Conservation (phyloP, 768 basidiomycete genomes). For the Mycena vitilis region DNA sequence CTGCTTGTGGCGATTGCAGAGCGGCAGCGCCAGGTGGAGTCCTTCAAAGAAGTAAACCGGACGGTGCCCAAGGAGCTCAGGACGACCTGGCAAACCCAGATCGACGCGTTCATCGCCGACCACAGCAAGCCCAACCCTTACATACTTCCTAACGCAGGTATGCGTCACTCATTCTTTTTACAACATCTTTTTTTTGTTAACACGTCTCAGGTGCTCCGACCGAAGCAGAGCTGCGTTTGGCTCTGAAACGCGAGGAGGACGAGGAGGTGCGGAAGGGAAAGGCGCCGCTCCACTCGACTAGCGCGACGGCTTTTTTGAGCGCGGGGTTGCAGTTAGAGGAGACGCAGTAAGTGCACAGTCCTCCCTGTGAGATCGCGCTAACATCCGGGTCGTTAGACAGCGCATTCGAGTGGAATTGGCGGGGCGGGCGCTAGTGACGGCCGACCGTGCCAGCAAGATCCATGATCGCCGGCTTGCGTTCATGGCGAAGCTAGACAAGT, state of each 20-base stretch:
- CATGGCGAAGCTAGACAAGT: background rate
- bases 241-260: slow-evolving; percentile 10
- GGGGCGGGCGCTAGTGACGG: background rate
- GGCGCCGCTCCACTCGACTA: slow-evolving; percentile 7
- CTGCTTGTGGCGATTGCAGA: slow-evolving; percentile 27
- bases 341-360: slow-evolving; percentile 7
- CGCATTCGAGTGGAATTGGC: slow-evolving; percentile 1
- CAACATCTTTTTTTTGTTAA: too few relatives aligned
- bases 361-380: fast-evolving
- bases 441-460: slow-evolving; percentile 4
- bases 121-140: slow-evolving; percentile 5
- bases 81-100: background rate
- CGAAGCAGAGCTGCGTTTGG: too few relatives aligned
- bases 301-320: slow-evolving; percentile 15
- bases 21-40: slow-evolving; percentile 10
- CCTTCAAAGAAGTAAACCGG: slow-evolving; percentile 12
- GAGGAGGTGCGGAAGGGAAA: background rate
- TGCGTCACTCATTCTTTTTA: too few relatives aligned
- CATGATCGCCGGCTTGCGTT: slow-evolving; percentile 2
- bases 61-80: background rate
- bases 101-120: slow-evolving; percentile 17
- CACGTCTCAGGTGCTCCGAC: too few relatives aligned
- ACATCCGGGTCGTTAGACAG: background rate
- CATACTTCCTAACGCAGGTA: too few relatives aligned
- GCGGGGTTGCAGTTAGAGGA: slow-evolving; percentile 25